Percentiles rank a stretch among this genome's conserved stretches.
phyloP scores from a whole-genome alignment of 164 flowering plant species.

The Aristolochia fimbriata region DNA sequence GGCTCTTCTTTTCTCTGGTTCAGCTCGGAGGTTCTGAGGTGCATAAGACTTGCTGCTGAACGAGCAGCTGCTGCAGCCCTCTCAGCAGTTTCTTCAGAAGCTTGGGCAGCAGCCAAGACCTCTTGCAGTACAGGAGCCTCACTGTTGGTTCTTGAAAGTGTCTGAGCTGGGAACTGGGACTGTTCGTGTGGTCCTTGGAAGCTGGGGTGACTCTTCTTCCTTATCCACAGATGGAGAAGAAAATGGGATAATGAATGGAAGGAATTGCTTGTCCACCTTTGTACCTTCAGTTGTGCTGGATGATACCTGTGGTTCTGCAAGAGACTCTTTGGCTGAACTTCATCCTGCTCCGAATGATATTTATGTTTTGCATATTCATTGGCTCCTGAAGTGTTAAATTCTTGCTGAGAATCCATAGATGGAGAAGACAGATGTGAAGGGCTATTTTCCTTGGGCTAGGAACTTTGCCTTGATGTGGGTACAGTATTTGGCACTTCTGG shows the following conservation, averaged over 20 bases:
- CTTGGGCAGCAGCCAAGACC: constrained; percentile 82
- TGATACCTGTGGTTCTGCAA: constrained; percentile 9
- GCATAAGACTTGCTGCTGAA: constrained; percentile 82
- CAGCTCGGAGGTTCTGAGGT: constrained; percentile 65
- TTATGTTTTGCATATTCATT: constrained; percentile 15
- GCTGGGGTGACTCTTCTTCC: constrained; percentile 5
- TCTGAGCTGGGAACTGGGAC: not conserved
- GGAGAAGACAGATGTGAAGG: constrained; percentile 13
- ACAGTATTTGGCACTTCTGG: constrained; percentile 77
- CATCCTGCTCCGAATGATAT: constrained; percentile 17
- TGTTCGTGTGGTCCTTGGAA: constrained; percentile 6
- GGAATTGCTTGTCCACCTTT: constrained; percentile 44
- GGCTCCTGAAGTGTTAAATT: not conserved
- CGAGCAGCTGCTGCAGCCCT: constrained; percentile 95
- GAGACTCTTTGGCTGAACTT: constrained; percentile 17
- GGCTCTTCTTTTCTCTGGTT: constrained; percentile 29
- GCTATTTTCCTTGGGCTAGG: constrained; percentile 22
- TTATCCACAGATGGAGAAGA: constrained; percentile 23
- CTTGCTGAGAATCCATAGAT: not conserved
- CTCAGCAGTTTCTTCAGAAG: constrained; percentile 89
- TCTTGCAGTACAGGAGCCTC: constrained; percentile 55
- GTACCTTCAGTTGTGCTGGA: constrained; percentile 8
- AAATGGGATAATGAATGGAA: constrained; percentile 46
- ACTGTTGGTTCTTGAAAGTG: constrained; percentile 16
- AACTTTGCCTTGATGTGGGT: constrained; percentile 21